phyloP scores from a whole-genome alignment of 495 filamentous ascomycete species.

The Daldinia childiae region DNA sequence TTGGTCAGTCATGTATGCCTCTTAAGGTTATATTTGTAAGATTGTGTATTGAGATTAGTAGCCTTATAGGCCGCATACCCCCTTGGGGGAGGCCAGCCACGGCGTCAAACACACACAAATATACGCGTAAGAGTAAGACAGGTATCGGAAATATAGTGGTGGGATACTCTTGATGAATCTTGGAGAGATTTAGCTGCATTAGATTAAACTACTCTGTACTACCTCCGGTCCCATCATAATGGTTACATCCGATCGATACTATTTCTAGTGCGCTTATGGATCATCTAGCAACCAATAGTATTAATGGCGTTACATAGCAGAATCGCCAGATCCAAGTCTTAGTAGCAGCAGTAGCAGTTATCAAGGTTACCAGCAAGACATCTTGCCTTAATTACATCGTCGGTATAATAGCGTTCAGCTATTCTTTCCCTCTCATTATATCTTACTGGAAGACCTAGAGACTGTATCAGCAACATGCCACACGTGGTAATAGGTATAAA shows the following conservation, averaged over 20 bases:
- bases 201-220: neutral
- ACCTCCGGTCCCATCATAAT: neutral
- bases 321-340: neutral
- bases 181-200: neutral
- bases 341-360: neutral
- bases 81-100: too few species aligned
- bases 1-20: too few species aligned
- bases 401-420: neutral
- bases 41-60: too few species aligned
- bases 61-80: too few species aligned
- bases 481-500: neutral
- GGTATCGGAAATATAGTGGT: neutral
- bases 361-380: neutral
- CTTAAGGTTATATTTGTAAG: too few species aligned
- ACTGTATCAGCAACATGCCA: constrained; percentile 4
- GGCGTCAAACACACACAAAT: too few species aligned
- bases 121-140: neutral
- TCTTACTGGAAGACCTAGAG: neutral
- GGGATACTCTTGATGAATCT: neutral
- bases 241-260: neutral
- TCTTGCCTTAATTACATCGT: neutral
- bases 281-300: neutral
- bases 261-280: neutral
- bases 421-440: neutral
- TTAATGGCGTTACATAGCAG: neutral